Evolutionary conservation across 2,329 filamentous ascomycete genomes (phyloP).

Genomic region (Penicillium sp.): DNA sequence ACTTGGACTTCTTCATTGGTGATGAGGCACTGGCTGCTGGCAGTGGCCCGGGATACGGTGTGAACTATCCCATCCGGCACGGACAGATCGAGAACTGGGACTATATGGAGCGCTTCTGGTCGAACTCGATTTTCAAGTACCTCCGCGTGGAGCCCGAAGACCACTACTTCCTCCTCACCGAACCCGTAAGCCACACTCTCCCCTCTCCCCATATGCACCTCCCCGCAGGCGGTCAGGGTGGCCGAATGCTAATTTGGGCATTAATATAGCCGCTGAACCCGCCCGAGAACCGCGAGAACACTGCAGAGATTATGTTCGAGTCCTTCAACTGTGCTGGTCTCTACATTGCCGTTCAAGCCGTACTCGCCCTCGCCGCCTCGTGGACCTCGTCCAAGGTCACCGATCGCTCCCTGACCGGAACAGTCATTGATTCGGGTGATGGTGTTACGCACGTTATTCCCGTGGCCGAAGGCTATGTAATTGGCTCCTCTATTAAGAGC

Average conservation of each 20-base stretch:
- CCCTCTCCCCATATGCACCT: not conserved
- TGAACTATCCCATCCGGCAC: constrained; percentile 96
- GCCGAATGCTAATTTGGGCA: constrained; percentile 8
- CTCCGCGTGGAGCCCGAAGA: constrained; percentile 96
- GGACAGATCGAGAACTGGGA: constrained; percentile 99
- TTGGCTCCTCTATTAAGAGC: constrained; percentile 97
- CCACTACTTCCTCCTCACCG: constrained; percentile 95
- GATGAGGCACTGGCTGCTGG: constrained; percentile 87
- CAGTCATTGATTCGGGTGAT: constrained; percentile 96
- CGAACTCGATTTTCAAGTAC: constrained; percentile 99
- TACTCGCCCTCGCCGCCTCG: constrained; percentile 90
- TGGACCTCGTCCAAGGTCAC: constrained; percentile 99
- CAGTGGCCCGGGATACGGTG: constrained; percentile 82
- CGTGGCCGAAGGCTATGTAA: constrained; percentile 97
- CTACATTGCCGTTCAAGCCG: constrained; percentile 97
- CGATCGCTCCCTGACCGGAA: constrained; percentile 91
- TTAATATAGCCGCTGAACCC: constrained; percentile 77
- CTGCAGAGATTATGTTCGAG: constrained; percentile 99
- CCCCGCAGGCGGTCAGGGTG: constrained; percentile 2
- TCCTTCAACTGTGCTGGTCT: constrained; percentile 99
- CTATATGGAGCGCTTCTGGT: constrained; percentile 99
- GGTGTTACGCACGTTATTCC: constrained; percentile 99
- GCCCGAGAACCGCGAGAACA: constrained; percentile 97
- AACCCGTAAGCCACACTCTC: constrained; percentile 62
- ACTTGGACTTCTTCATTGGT: constrained; percentile 97